phyloP scores from a whole-genome alignment of 257 asterid genomes.

The Solanum corneliomulleri region DNA sequence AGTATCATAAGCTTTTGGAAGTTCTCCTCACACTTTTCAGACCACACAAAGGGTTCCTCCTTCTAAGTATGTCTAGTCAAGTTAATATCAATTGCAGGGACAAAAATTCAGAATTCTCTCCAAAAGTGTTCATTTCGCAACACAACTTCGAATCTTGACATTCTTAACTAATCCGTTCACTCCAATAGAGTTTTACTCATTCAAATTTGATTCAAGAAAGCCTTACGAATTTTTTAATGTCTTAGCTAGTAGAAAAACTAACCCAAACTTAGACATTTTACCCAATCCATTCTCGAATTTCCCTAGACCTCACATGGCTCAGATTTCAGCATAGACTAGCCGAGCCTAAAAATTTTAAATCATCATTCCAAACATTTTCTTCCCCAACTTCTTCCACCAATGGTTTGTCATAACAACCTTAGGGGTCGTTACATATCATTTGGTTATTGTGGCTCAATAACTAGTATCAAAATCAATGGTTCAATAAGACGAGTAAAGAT shows the following conservation, averaged over 20 bases:
- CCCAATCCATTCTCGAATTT: neutral
- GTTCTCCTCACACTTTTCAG: no score
- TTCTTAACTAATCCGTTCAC: neutral
- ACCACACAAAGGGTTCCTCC: no score
- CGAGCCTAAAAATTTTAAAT: neutral
- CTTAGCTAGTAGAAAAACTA: neutral
- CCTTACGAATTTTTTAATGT: neutral
- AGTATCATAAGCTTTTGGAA: no score
- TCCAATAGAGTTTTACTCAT: neutral
- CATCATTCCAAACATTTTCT: neutral
- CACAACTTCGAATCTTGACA: no score
- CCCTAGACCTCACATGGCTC: neutral
- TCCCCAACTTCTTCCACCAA: neutral
- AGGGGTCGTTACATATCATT: neutral
- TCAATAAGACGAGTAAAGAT: neutral
- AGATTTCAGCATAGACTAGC: neutral
- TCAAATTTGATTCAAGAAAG: neutral
- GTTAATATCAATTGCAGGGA: no score
- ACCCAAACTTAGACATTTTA: neutral
- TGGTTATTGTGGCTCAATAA: neutral
- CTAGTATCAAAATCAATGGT: neutral
- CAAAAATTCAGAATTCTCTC: neutral
- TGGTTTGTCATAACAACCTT: neutral
- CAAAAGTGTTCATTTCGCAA: neutral
- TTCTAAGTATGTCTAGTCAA: no score